Evolutionary conservation across 768 basidiomycete genomes (phyloP).

Genomic region (Rhizopogon salebrosus): DNA sequence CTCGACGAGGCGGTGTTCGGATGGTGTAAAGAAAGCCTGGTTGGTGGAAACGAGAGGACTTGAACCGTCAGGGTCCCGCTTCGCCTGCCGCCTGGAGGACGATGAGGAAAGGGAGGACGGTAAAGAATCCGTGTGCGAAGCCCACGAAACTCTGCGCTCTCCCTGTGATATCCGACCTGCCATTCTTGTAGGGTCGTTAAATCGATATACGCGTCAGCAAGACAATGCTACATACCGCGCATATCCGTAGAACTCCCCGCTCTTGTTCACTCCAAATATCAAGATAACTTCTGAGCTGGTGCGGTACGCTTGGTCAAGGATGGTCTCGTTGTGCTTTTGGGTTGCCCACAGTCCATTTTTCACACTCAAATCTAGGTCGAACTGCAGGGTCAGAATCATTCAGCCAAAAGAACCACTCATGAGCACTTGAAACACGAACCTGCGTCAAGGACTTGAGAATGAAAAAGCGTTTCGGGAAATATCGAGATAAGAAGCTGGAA

Average conservation of each 20-base stretch:
- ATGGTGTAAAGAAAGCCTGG: conserved; percentile 29
- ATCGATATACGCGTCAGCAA: conserved; percentile 3
- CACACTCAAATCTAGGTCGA: conserved; percentile 76
- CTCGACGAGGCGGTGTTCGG: conserved; percentile 34
- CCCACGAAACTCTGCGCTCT: conserved; percentile 54
- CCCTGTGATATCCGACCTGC: conserved; percentile 52
- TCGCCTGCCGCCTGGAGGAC: conserved; percentile 10
- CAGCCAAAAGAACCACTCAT: neutral
- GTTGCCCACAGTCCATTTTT: conserved; percentile 85
- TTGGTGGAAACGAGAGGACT: neutral
- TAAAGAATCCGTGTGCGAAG: conserved; percentile 35
- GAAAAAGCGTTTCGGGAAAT: conserved; percentile 89
- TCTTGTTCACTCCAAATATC: conserved; percentile 90
- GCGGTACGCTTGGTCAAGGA: conserved; percentile 90
- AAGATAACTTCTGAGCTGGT: conserved; percentile 84
- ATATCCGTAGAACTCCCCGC: conserved; percentile 93
- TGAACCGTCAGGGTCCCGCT: conserved; percentile 9
- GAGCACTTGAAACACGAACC: conserved; percentile 34
- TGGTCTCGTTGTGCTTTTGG: conserved; percentile 86
- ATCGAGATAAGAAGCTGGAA: conserved; percentile 67
- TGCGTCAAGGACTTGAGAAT: conserved; percentile 86
- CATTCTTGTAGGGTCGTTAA: conserved; percentile 47
- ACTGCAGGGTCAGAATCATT: conserved; percentile 34
- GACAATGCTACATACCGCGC: conserved; percentile 50
- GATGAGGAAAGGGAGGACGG: conserved; percentile 26